Conservation (phyloP, 2,329 filamentous ascomycete species). For the Calonectria pseudoreteaudii region DNA sequence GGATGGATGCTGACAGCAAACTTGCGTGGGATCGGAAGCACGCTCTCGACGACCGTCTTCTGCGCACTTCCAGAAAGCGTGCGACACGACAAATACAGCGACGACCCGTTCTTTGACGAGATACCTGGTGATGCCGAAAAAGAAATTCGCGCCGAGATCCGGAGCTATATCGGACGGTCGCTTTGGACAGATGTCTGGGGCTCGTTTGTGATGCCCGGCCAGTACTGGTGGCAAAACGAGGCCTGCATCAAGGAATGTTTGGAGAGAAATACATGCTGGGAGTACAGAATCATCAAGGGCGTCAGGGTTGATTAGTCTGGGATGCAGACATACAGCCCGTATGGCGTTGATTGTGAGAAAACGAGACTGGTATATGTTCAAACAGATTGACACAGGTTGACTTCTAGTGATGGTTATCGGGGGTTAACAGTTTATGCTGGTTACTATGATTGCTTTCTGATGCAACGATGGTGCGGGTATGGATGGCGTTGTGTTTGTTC, state of each 20-base stretch:
- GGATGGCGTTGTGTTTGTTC: constrained; percentile 3
- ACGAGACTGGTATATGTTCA: neutral
- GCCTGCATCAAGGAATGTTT: constrained; percentile 67
- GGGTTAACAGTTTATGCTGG: neutral
- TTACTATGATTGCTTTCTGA: neutral
- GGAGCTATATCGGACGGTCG: constrained; percentile 65
- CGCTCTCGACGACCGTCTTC: constrained; percentile 61
- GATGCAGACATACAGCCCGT: constrained; percentile 23
- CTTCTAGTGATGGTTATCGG: neutral
- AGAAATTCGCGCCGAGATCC: constrained; percentile 59
- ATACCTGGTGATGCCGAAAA: constrained; percentile 44
- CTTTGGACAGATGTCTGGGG: constrained; percentile 74
- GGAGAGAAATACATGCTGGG: constrained; percentile 66
- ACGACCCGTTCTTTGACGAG: constrained; percentile 39
- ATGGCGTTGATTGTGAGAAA: neutral
- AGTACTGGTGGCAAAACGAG: constrained; percentile 73
- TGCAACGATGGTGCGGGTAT: neutral
- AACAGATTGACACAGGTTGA: neutral
- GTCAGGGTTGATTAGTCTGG: constrained; percentile 54
- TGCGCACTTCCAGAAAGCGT: constrained; percentile 55
- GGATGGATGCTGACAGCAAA: constrained; percentile 68
- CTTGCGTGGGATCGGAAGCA: constrained; percentile 61
- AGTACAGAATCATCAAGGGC: constrained; percentile 68
- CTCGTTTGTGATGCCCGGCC: constrained; percentile 57
- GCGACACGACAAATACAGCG: constrained; percentile 32